Conservation (phyloP, 2,329 filamentous ascomycete species). For the Trichoderma sp. region DNA sequence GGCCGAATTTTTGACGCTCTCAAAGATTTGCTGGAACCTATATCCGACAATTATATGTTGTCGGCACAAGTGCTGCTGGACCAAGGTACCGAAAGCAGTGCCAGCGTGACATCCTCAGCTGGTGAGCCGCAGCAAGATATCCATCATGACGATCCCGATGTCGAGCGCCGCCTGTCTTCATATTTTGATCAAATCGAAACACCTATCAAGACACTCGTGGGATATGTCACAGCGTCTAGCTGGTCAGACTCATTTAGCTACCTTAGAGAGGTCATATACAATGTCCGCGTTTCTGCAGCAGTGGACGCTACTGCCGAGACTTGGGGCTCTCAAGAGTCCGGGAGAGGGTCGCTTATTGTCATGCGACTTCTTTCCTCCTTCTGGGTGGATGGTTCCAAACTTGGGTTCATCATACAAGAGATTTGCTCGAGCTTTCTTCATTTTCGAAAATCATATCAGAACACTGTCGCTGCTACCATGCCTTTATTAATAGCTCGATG, state of each 20-base stretch:
- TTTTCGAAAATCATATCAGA: constrained; percentile 64
- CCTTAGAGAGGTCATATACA: constrained; percentile 54
- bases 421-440: constrained; percentile 68
- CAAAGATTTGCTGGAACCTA: constrained; percentile 58
- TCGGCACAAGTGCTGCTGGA: constrained; percentile 60
- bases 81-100: constrained; percentile 44
- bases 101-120: constrained; percentile 37
- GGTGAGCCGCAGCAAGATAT: constrained; percentile 25
- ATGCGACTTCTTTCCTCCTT: constrained; percentile 63
- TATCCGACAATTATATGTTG: constrained; percentile 58
- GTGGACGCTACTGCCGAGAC: constrained; percentile 40
- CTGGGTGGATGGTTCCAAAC: constrained; percentile 64
- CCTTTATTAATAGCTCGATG: constrained; percentile 65
- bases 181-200: constrained; percentile 53
- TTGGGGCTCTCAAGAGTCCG: constrained; percentile 49
- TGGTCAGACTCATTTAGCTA: constrained; percentile 63
- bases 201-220: constrained; percentile 57
- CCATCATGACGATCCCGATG: constrained; percentile 23
- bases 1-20: constrained; percentile 57
- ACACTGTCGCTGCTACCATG: constrained; percentile 62
- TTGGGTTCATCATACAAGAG: constrained; percentile 64
- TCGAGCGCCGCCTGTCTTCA: constrained; percentile 33
- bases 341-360: constrained; percentile 53
- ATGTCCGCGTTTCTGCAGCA: constrained; percentile 47
- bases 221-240: constrained; percentile 65